Evolutionary conservation across 2,329 filamentous ascomycete genomes (phyloP), one percentile per base, ranked within the genome.

Genomic region (Cladophialophora bantiana): DNA sequence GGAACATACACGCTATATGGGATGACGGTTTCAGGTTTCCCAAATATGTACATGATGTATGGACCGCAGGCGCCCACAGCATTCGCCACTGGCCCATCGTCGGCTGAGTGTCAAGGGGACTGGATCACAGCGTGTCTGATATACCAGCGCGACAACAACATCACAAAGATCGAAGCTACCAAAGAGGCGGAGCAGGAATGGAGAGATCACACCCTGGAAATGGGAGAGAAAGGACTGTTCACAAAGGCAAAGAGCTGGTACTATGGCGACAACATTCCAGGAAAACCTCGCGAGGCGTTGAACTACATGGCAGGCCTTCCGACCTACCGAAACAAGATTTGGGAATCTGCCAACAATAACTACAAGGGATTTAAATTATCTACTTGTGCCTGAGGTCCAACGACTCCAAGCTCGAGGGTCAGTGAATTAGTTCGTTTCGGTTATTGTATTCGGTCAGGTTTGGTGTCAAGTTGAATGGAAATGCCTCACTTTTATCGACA

Each of bases 21-120:
- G 0, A 75, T 80, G 40, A 75, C 77, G 0, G 75, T 77, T 5
- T 68, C 76, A 26, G 75, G 76, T 2, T 82, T 81, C 65, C 81
- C 82, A 0, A 85, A 85, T 53, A 77, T 84, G 77, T 83, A 84
- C 74, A 79, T 80, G 62, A 71, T 83, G 61, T 88, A 87, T 70
- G 85, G 86, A 0, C 77, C 81, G 0, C 86, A 89, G 34, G 84
- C 78, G 0, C 86, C 86, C 0, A 87, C 85, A 5, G 63, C 63
- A 10, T 65, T 65, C 31, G 57, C 63, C 13, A 65, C 63, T 2
- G 86, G 85, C 0, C 86, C 87, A 0, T 81, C 83, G 0, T 81
- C 78, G 0, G 81, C 84, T 7, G 84, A 87, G 68, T 70, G 85
- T 0, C 86, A 89, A 71, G 86, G 85, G 1, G 77, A 83, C 0